Base-by-base conservation (phyloP, 257 asterid species). In the Penstemon eatonii region DNA sequence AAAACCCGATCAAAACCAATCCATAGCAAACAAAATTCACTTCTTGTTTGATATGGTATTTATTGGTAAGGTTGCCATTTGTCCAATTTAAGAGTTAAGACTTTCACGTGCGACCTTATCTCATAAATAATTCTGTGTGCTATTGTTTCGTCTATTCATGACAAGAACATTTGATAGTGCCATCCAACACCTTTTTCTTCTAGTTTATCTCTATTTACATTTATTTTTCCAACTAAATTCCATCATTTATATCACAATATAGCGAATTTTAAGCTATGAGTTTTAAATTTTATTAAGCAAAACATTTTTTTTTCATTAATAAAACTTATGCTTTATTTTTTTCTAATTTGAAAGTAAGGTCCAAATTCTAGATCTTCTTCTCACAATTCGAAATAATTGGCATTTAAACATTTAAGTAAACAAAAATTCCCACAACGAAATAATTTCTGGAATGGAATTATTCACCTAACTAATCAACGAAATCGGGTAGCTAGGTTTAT, bases 91-190 rank as follows among this genome's bases (percentile, higher is more conserved):
- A 69, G 64, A 66, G 74, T 69, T 49, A 73, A 69, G 64, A 74
- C 65, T 55, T 69, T 56, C 79, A 69, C 79, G 66, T 73, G 76
- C 70, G 45, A 65, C 73, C 74, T 73, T 68, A 68, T 60, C 79
- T 60, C 39, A 11, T 63, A 41, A 13, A 57, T 6, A 37, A 18
- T 61, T 18, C 39, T 63, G 67, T 63, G 67, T 63, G 40, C 55
- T 25, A 46, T 61, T 65, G 53, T 73, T 59, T 59, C 59, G 62
- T 47, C 36, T 37, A 63, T 56, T 62, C 44, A 72, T 71, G 77
- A 71, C 73, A 59, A 65, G 37, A 53, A 62, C 55, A 61, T 6
- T n/a, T 64, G 13, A 68, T 63, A 50, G 62, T 66, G 66, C 40
- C 67, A 44, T 44, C 61, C 74, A 67, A 58, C 62, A 15, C 76